These are phyloP conservation scores for Microbotryum scabiosae DNA, from an alignment of 1,284 basidiomycete species.

Conservation along the genomic window DNA sequence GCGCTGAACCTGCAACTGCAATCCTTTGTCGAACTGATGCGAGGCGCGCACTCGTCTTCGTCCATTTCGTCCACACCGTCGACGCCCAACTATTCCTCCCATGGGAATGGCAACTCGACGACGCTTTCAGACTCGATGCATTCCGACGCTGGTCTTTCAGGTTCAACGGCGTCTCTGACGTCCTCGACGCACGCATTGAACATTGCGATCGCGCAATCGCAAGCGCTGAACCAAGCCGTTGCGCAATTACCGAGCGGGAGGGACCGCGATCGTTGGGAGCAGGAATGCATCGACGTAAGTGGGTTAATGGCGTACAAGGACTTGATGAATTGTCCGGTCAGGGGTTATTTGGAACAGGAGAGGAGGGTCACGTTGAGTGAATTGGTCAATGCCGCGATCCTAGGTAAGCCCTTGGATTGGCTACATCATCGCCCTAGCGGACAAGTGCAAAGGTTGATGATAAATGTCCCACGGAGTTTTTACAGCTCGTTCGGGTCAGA, in stretches of 20 bases:
- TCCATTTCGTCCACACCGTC: conserved; percentile 19
- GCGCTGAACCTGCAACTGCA: conserved; percentile 72
- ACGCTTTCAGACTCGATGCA: conserved; percentile 3
- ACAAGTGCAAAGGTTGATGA: not conserved
- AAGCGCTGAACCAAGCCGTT: conserved; percentile 54
- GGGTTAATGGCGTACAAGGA: conserved; percentile 66
- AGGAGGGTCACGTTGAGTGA: conserved; percentile 69
- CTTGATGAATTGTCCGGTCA: conserved; percentile 59
- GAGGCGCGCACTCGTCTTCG: conserved; percentile 54
- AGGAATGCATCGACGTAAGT: conserved; percentile 62
- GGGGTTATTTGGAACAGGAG: conserved; percentile 60
- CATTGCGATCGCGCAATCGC: conserved; percentile 35
- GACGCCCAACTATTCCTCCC: conserved; percentile 20
- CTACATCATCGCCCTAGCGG: not conserved
- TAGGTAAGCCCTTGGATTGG: conserved; percentile 49
- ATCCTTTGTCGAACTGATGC: conserved; percentile 69
- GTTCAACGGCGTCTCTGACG: conserved; percentile 26
- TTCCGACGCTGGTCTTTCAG: conserved; percentile 22
- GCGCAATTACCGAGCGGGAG: conserved; percentile 47
- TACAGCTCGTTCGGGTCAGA: conserved; percentile 23
- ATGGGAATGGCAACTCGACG: not conserved
- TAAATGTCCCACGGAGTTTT: not conserved
- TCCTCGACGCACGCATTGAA: conserved; percentile 28
- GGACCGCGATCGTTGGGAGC: conserved; percentile 54
- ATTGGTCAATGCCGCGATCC: conserved; percentile 74